Evolutionary conservation across 306 rosid species (phyloP).

Genomic region (Fragaria vesca): DNA sequence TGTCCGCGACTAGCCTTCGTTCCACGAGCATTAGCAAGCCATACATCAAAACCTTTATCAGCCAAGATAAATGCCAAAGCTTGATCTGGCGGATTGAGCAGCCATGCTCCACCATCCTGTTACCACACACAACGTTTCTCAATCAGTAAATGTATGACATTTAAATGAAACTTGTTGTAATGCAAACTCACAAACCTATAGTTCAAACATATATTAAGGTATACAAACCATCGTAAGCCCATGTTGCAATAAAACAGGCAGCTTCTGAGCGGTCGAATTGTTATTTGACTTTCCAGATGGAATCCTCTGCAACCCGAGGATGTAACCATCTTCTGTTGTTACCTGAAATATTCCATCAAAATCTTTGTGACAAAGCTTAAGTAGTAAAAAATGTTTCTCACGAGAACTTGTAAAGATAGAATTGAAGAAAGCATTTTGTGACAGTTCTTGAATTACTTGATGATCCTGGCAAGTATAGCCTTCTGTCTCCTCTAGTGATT

Average conservation of each 20-base stretch:
- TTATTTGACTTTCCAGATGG: slow-evolving; percentile 29
- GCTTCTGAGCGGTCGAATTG: slow-evolving; percentile 13
- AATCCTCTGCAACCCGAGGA: slow-evolving; percentile 66
- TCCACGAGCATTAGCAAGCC: slow-evolving; percentile 74
- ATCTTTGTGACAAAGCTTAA: background rate
- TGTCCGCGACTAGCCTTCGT: slow-evolving; percentile 57
- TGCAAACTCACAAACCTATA: background rate
- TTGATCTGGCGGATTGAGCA: slow-evolving; percentile 45
- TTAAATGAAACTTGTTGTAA: background rate
- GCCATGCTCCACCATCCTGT: slow-evolving; percentile 47
- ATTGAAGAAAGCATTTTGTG: background rate
- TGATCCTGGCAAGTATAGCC: slow-evolving; percentile 63
- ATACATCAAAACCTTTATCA: slow-evolving; percentile 66
- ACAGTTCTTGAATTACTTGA: slow-evolving; percentile 20
- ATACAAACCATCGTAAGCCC: slow-evolving; percentile 51
- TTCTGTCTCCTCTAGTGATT: slow-evolving; percentile 48
- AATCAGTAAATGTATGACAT: background rate
- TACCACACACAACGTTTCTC: background rate
- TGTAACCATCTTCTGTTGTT: slow-evolving; percentile 61
- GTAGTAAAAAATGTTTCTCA: background rate
- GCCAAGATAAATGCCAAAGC: slow-evolving; percentile 64
- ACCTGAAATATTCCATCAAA: slow-evolving; percentile 38
- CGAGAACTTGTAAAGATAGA: background rate
- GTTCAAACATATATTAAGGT: background rate
- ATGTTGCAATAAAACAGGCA: slow-evolving; percentile 68